Percentiles rank a stretch among this genome's conserved stretches.
These are phyloP conservation scores for Xylaria scruposa DNA, from an alignment of 495 filamentous ascomycete species.

Conservation along the genomic window DNA sequence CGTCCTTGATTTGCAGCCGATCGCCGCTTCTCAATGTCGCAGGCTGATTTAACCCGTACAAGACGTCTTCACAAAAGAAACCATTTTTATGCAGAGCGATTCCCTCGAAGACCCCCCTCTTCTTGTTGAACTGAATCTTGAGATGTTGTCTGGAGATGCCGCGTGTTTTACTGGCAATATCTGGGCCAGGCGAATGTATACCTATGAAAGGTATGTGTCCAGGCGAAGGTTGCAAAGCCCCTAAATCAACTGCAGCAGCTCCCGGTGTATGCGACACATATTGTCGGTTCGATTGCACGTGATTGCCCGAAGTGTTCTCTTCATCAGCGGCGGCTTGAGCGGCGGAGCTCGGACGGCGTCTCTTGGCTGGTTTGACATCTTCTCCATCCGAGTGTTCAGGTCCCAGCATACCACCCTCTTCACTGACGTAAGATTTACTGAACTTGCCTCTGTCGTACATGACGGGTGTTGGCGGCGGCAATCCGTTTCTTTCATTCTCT, in stretches of 20 bases:
- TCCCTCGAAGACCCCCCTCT: slow-evolving; percentile 76
- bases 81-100: slow-evolving; percentile 85
- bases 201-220: slow-evolving; percentile 76
- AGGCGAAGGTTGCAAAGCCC: slow-evolving; percentile 59
- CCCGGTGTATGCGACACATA: slow-evolving; percentile 58
- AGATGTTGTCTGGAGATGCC: slow-evolving; percentile 88
- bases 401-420: slow-evolving; percentile 59
- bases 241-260: slow-evolving; percentile 58
- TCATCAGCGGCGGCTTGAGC: slow-evolving; percentile 37
- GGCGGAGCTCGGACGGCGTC: slow-evolving; percentile 41
- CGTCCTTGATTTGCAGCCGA: slow-evolving; percentile 78
- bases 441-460: slow-evolving; percentile 50
- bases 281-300: slow-evolving; percentile 50
- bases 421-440: slow-evolving; percentile 60
- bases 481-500: slow-evolving; percentile 46
- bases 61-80: slow-evolving; percentile 79
- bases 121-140: slow-evolving; percentile 80
- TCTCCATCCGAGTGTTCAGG: slow-evolving; percentile 55
- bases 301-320: slow-evolving; percentile 39
- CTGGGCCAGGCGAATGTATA: slow-evolving; percentile 73
- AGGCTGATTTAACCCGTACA: slow-evolving; percentile 64
- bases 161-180: slow-evolving; percentile 66
- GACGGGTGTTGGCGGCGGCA: slow-evolving; percentile 49
- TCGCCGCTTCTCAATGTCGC: slow-evolving; percentile 74
- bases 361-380: slow-evolving; percentile 47